Evolutionary conservation across 139 green algal genomes (phyloP).

Genomic region (Deuterostichococcus epilithicus): DNA sequence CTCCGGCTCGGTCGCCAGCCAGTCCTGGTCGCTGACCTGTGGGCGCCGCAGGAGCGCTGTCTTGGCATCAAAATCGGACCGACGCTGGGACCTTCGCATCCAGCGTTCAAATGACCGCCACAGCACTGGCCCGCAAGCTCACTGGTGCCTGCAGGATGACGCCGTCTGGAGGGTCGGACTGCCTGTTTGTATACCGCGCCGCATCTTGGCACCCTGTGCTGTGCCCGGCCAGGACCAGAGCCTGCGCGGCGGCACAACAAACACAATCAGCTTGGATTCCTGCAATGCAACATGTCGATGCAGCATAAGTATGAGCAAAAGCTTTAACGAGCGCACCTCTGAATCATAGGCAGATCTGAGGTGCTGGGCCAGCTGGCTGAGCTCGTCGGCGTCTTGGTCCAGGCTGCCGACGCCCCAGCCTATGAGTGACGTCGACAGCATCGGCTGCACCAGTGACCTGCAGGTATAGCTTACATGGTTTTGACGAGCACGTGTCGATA

Average conservation of each 20-base stretch:
- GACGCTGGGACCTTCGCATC: no score
- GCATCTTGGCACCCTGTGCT: conserved; percentile 74
- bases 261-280: neutral
- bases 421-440: conserved; percentile 48
- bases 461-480: neutral
- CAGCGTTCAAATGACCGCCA: neutral
- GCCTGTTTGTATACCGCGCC: conserved; percentile 42
- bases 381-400: conserved; percentile 63
- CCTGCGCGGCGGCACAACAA: conserved; percentile 11
- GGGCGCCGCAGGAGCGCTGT: neutral
- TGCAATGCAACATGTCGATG: neutral
- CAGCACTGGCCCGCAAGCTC: conserved; percentile 4
- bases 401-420: conserved; percentile 58
- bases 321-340: neutral
- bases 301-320: neutral
- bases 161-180: conserved; percentile 23
- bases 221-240: conserved; percentile 60
- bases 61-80: no score
- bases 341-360: conserved; percentile 14
- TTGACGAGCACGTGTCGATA: no score
- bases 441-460: conserved; percentile 48
- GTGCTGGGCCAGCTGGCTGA: conserved; percentile 39
- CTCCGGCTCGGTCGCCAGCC: conserved; percentile 11
- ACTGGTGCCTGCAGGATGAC: conserved; percentile 56
- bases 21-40: conserved; percentile 57